Conservation (phyloP, 331 rosid genomes). For the Telfairia occidentalis region DNA sequence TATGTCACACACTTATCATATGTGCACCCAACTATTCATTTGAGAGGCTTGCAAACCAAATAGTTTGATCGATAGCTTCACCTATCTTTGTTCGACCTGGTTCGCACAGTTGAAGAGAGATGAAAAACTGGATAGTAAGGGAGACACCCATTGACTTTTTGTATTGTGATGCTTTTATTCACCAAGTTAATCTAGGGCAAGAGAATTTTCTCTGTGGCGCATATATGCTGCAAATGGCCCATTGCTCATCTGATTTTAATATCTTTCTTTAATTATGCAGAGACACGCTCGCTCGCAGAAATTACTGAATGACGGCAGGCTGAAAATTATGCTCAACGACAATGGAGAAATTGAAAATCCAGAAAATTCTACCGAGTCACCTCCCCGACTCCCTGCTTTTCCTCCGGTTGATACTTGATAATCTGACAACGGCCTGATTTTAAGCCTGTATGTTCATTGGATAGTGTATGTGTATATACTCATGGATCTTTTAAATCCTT, state of each 20-base stretch:
- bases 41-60: background rate
- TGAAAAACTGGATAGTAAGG: background rate
- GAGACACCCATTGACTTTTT: background rate
- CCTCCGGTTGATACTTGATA: conserved; percentile 20
- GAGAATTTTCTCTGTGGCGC: background rate
- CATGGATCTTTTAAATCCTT: background rate
- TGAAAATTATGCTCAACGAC: conserved; percentile 60
- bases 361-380: conserved; percentile 35
- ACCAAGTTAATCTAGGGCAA: background rate
- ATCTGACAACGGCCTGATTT: background rate
- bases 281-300: conserved; percentile 83
- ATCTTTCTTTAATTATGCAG: conserved; percentile 28
- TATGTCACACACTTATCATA: background rate
- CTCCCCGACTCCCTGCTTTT: conserved; percentile 33
- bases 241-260: background rate
- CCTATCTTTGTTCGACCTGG: background rate
- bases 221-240: background rate
- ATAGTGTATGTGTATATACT: background rate
- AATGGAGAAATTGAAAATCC: conserved; percentile 67
- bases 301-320: conserved; percentile 50
- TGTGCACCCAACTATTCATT: background rate
- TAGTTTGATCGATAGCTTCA: background rate
- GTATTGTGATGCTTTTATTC: background rate
- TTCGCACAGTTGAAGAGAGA: background rate
- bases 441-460: background rate